Evolutionary conservation across 768 basidiomycete genomes (phyloP).

Genomic region (Rickenella mellea): DNA sequence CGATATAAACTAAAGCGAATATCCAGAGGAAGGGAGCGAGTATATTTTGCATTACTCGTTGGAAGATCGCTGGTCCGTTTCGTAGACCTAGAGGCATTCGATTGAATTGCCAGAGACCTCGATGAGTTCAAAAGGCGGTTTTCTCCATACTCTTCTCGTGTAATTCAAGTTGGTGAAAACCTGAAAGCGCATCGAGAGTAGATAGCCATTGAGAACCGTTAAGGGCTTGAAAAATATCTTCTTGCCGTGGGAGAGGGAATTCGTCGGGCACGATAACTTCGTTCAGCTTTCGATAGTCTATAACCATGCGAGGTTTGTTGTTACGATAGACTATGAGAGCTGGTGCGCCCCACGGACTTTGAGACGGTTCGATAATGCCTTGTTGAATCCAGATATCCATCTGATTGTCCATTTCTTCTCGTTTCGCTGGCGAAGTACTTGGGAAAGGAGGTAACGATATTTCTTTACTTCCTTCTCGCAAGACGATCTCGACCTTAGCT

Average conservation of each 20-base stretch:
- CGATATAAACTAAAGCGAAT: constrained; percentile 31
- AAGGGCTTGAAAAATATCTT: constrained; percentile 19
- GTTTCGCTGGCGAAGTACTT: constrained; percentile 13
- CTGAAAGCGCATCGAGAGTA: constrained; percentile 25
- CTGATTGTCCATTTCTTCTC: constrained; percentile 19
- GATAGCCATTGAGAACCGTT: constrained; percentile 22
- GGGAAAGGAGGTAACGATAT: constrained; percentile 15
- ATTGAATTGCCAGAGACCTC: constrained; percentile 29
- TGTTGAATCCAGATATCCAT: constrained; percentile 22
- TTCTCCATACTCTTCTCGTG: constrained; percentile 19
- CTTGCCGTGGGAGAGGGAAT: constrained; percentile 19
- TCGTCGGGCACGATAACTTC: constrained; percentile 16
- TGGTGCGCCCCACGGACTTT: constrained; percentile 27
- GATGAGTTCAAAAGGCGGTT: constrained; percentile 28
- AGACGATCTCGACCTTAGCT: constrained; percentile 14
- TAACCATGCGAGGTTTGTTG: constrained; percentile 24
- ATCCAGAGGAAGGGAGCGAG: constrained; percentile 28
- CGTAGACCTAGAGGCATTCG: constrained; percentile 27
- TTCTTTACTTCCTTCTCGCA: constrained; percentile 14
- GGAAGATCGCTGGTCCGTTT: constrained; percentile 28
- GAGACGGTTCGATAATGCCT: constrained; percentile 29
- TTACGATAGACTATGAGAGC: constrained; percentile 27
- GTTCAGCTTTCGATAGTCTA: constrained; percentile 25
- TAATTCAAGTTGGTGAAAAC: constrained; percentile 31
- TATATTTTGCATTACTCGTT: constrained; percentile 29